Base-by-base conservation (phyloP, 2,329 filamentous ascomycete genomes). In the Paecilomyces sp. region DNA sequence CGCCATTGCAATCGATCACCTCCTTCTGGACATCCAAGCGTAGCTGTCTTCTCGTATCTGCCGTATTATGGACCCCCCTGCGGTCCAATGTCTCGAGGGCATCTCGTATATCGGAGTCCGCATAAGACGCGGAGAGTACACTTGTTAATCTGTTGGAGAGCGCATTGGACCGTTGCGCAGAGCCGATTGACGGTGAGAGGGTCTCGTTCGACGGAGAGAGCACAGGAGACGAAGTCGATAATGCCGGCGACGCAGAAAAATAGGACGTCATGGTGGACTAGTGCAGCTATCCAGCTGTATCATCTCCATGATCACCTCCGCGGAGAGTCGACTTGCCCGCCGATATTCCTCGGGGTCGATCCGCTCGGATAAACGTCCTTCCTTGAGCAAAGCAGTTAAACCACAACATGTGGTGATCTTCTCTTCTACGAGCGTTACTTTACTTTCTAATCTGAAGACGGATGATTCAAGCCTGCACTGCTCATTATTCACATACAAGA, bases 91-190 rank as follows among this genome's bases (percentile, higher is more conserved):
- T 85, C 57, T 84, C 80, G 31, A 99, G 78, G 13, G 92, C 88
- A 79, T 96, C 90, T 64, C 91, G 86, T 66, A 97, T 96, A 66
- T 97, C 93, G 4, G 90, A 83, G 75, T 97, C 94, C 6, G 92
- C 89, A 76, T 96, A 97, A 0, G 93, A 96, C 2, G 91, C 88
- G 3, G 94, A 96, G 55, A 97, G 84, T 50, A 97, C 89, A 62
- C 85, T 88, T 25, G 91, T 90, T 66, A 97, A 85, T 70, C 94
- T 91, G 62, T 88, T 88, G 7, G 90, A 87, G 33, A 97, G 79
- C 7, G 91, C 88, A 73, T 85, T 91, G 13, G 74, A 74, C 58
- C 73, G 73, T 58, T 75, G 71, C 15, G 65, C 60, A 53, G 52
- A 52, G 54, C 58, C 64, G 5, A 64, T 47, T 57, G 68, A 71